Evolutionary conservation across 148 eudicot genomes (phyloP).

Genomic region (Talinum fruticosum): DNA sequence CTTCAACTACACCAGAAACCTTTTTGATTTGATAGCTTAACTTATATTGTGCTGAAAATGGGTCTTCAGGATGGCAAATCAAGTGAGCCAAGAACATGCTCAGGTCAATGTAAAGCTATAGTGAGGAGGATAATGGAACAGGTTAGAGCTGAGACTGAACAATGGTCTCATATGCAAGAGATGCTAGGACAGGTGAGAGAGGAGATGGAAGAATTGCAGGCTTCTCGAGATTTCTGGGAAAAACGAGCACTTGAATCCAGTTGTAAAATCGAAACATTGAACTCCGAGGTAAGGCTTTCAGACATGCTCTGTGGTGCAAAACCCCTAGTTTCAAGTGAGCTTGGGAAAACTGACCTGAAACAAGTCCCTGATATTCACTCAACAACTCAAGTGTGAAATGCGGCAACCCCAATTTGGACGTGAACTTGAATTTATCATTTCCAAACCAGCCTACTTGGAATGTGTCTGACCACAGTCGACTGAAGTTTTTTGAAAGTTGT

Average conservation of each 20-base stretch:
- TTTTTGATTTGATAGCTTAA: not conserved
- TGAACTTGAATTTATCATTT: not conserved
- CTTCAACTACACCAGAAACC: not conserved
- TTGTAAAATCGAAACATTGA: constrained; percentile 43
- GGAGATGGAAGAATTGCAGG: constrained; percentile 88
- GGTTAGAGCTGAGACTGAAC: constrained; percentile 87
- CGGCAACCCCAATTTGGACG: not conserved
- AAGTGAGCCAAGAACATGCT: constrained; percentile 37
- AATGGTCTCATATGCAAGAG: constrained; percentile 97
- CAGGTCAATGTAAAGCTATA: constrained; percentile 73
- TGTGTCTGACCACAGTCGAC: not conserved
- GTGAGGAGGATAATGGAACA: constrained; percentile 82
- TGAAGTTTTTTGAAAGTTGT: not conserved
- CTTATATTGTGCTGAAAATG: not conserved
- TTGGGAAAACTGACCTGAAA: not conserved
- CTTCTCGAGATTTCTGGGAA: constrained; percentile 85
- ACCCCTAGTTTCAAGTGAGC: not conserved
- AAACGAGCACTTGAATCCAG: constrained; percentile 60
- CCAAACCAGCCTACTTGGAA: not conserved
- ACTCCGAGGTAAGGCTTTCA: constrained; percentile 44
- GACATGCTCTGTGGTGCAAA: not conserved
- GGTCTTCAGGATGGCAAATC: constrained; percentile 43
- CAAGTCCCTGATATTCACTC: not conserved
- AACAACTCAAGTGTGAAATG: not conserved
- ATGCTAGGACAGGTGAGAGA: constrained; percentile 71